Conservation (phyloP, 768 basidiomycete species). For the Pleurotus tuber-regium region DNA sequence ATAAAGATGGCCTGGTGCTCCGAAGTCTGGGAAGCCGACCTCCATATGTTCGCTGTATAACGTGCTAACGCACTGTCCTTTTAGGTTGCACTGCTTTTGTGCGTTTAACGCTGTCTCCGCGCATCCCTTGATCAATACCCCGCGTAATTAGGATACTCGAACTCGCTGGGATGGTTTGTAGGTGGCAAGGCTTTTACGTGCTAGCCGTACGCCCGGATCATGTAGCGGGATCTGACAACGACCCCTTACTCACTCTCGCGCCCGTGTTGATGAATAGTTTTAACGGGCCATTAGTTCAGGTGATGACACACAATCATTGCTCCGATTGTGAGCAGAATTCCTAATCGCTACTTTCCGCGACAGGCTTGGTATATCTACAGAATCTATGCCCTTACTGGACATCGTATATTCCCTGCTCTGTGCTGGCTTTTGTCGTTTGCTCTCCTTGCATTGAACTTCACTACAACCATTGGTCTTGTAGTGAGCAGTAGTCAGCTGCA, state of each 20-base stretch:
- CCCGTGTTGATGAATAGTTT: background rate
- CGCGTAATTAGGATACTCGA: background rate
- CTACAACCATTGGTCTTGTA: background rate
- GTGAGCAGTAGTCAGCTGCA: background rate
- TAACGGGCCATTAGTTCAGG: background rate
- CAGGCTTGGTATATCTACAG: background rate
- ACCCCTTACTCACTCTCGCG: background rate
- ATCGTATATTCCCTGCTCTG: background rate
- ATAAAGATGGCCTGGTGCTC: background rate
- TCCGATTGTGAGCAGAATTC: background rate
- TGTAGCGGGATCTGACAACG: background rate
- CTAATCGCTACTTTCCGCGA: background rate
- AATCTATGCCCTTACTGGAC: background rate
- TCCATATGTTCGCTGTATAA: background rate
- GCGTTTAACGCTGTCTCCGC: no score
- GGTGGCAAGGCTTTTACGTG: background rate
- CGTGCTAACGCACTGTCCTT: background rate
- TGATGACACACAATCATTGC: background rate
- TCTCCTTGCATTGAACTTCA: background rate
- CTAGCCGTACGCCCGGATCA: background rate
- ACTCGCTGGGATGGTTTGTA: background rate
- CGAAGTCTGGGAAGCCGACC: background rate
- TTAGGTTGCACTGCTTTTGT: background rate
- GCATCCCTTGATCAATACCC: no score
- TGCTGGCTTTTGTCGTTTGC: background rate